Evolutionary conservation across 2,329 filamentous ascomycete species (phyloP), one percentile per base, ranked within the genome.

Genomic region (Cladosporium cucumerinum): DNA sequence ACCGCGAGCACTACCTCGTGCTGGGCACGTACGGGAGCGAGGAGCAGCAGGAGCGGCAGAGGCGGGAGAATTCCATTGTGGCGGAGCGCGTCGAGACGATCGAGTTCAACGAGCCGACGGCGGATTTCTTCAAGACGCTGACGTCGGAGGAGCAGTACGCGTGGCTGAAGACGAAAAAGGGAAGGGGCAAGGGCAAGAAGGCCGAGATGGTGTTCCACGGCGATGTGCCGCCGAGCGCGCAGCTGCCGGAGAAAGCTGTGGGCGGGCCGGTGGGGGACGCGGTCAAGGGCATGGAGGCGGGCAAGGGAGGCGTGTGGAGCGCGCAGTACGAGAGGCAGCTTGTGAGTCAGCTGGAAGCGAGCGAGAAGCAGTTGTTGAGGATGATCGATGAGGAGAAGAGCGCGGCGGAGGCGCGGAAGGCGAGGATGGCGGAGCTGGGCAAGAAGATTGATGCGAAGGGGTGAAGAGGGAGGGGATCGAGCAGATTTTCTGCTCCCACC

Each of bases 91-190:
- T 97, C 75, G 95, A 99, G 77, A 93, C 97, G 74, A 90, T 98
- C 69, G 86, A 98, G 58, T 99, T 99, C 84, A 98, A 97, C 79
- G 95, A 99, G 78, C 95, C 95, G 0, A 95, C 93, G 72, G 92
- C 97, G 77, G 87, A 90, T 54, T 94, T 99, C 74, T 97, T 92
- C 79, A 92, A 96, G 68, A 83, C 92, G 30, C 82, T 99, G 67
- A 98, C 93, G 2, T 84, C 85, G 6, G 91, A 91, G 66, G 86
- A 88, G 28, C 86, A 85, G 67, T 82, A 79, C 72, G 78, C 80
- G 61, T 81, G 83, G 68, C 77, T 81, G 68, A 78, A 74, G 73
- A 84, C 84, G 63, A 85, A 85, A 49, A 87, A 86, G 70, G 85
- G 85, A 46, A 76, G 83, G 69, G 84, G 85, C 30, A 86, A 77